phyloP scores from a whole-genome alignment of 208 protist species.

The Acanthamoeba royreba region DNA sequence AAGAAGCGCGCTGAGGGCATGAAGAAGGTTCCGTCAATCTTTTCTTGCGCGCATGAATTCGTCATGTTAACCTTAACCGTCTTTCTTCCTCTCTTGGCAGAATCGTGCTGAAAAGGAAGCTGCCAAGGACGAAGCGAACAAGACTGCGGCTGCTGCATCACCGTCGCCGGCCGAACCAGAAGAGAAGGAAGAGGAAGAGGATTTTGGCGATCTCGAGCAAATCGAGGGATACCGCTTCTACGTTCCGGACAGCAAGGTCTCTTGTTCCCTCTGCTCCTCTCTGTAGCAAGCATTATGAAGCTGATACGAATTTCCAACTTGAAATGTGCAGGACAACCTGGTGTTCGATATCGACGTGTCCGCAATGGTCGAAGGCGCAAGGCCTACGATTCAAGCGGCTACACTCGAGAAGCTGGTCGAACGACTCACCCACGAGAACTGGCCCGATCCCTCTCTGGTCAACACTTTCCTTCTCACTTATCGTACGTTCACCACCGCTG shows the following conservation, averaged over 20 bases:
- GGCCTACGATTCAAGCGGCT: conserved; percentile 8
- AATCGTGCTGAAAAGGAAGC: too few relatives aligned
- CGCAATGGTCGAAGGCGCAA: background rate
- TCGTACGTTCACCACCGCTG: conserved; percentile 3
- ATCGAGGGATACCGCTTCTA: background rate
- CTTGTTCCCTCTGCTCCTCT: background rate
- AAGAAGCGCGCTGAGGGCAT: background rate
- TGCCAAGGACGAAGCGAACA: too few relatives aligned
- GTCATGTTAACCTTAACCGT: background rate
- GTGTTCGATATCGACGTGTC: background rate
- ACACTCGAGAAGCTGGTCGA: conserved; percentile 47
- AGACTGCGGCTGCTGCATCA: background rate
- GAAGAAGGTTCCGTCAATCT: too few relatives aligned
- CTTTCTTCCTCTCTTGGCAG: too few relatives aligned
- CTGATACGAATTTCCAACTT: too few relatives aligned
- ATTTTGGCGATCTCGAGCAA: background rate
- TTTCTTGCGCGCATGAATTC: background rate
- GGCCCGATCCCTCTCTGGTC: background rate
- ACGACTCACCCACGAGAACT: conserved; percentile 14
- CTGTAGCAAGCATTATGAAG: too few relatives aligned
- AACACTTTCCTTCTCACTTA: conserved; percentile 53
- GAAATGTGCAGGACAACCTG: conserved; percentile 1
- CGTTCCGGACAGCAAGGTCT: background rate
- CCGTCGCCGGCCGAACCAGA: background rate
- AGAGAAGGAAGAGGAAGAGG: background rate